Evolutionary conservation across 495 filamentous ascomycete genomes (phyloP).

Genomic region (Aspergillus leporis): DNA sequence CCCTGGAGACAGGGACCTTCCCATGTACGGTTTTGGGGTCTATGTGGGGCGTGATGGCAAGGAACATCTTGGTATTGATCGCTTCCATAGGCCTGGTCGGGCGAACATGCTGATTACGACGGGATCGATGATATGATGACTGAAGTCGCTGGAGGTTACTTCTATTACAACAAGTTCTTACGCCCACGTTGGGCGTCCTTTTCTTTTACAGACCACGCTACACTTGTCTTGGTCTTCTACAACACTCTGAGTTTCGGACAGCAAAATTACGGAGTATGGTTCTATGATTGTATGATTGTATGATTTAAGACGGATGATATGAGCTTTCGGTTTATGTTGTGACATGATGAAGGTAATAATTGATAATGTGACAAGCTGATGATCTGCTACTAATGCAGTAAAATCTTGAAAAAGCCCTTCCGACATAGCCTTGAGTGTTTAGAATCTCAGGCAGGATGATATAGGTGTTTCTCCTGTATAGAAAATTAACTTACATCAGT

Average conservation of each 20-base stretch:
- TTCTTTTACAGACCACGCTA: neutral
- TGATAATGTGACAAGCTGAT: constrained; percentile 24
- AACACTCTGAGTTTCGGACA: neutral
- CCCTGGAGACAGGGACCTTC: constrained; percentile 46
- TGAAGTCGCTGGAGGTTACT: neutral
- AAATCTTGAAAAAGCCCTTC: neutral
- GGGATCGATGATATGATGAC: constrained; percentile 28
- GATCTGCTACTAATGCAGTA: neutral
- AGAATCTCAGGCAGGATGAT: neutral
- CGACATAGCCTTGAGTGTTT: neutral
- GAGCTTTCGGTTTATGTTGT: neutral
- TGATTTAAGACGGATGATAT: neutral
- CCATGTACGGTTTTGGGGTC: constrained; percentile 63
- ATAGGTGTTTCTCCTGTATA: too few species aligned
- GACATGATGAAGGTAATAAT: constrained; percentile 6
- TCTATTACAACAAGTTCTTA: neutral
- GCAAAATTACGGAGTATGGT: constrained; percentile 1
- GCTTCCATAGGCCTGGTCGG: constrained; percentile 49
- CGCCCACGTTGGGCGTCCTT: neutral
- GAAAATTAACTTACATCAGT: too few species aligned
- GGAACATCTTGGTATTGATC: constrained; percentile 67
- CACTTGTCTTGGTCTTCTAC: neutral
- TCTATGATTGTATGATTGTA: constrained; percentile 11
- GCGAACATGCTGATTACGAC: constrained; percentile 49
- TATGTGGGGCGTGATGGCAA: constrained; percentile 60